Base-by-base conservation (phyloP, 2,329 filamentous ascomycete species). In the Aureobasidium sp. region DNA sequence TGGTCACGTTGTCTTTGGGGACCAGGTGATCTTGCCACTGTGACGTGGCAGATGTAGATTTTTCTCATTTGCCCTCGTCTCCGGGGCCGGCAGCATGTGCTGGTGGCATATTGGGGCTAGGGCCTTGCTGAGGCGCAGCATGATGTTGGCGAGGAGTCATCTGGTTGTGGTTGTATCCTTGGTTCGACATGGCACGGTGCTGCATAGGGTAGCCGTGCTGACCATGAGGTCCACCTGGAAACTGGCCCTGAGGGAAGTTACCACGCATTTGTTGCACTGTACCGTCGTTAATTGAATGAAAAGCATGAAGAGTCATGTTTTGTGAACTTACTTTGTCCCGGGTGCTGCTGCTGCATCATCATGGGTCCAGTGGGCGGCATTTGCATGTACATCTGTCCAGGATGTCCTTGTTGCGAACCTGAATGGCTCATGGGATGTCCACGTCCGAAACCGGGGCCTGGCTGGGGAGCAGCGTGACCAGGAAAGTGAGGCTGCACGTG, bases 391-490 rank as follows among this genome's bases (percentile, higher is more conserved):
- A 86, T 74, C 74, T 82, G 74, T 42, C 76, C 75, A 66, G 54
- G 37, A 50, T 94, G 89, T 35, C 90, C 90, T 68, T 95, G 90
- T 64, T 96, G 91, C 24, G 90, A 96, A 53, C 88, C 88, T 71
- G 95, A 89, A 60, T 90, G 90, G 63, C 85, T 87, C 91, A 97
- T 97, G 84, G 93, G 88, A 17, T 84, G 83, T 66, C 91, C 96
- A n/a, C 89, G 88, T 61, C 84, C 86, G 6, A 80, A 77, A 38
- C 80, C 86, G 17, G 85, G 81, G 52, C 75, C 74, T 54, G 54
- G 57, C n/a, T 40, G 40, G n/a, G 34, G 19, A 35, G 44, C 50
- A 42, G 60, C 72, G 57, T 74, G 70, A 17, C 68, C 69, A 40
- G 64, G 70, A 61, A 75, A 74, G 38, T 82, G 81, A 69, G 84